Evolutionary conservation across 139 green algal species (phyloP).

Genomic region (Raphidocelis subcapitata): DNA sequence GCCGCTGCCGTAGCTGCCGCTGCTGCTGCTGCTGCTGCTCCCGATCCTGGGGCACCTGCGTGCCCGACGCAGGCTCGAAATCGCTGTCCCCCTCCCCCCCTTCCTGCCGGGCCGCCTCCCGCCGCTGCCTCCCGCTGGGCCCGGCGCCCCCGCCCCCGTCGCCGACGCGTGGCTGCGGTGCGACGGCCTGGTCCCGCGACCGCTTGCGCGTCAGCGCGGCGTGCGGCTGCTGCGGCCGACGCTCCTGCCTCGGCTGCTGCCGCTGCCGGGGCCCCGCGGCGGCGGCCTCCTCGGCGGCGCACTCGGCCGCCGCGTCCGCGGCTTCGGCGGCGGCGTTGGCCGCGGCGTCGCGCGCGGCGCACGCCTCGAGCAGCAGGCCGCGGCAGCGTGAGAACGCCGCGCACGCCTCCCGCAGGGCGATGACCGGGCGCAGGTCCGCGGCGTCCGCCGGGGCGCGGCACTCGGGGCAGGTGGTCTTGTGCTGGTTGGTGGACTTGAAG

Average conservation of each 20-base stretch:
- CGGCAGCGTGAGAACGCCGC: background rate
- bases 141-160: background rate
- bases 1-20: slow-evolving; percentile 5
- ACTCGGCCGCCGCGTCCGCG: background rate
- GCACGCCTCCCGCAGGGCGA: slow-evolving; percentile 10
- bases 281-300: too few species aligned
- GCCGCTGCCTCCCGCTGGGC: too few species aligned
- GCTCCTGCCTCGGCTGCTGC: too few species aligned
- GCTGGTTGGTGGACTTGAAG: slow-evolving; percentile 1
- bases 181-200: too few species aligned
- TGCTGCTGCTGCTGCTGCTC: slow-evolving; percentile 4
- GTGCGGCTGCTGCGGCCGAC: too few species aligned
- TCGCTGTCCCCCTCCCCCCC: background rate
- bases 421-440: slow-evolving; percentile 12
- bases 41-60: background rate
- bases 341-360: background rate
- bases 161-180: background rate
- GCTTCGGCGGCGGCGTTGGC: background rate
- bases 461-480: slow-evolving; percentile 14
- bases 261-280: too few species aligned
- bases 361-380: slow-evolving; percentile 5
- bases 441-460: slow-evolving; percentile 19
- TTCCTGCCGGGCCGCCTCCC: background rate
- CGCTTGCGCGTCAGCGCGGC: too few species aligned
- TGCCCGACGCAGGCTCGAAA: background rate